A percentile compares a stretch with the other conserved stretches of the same genome.
Evolutionary conservation across 192 early-diverging fungal genomes (phyloP).

Genomic region (Geranomyces michiganensis): DNA sequence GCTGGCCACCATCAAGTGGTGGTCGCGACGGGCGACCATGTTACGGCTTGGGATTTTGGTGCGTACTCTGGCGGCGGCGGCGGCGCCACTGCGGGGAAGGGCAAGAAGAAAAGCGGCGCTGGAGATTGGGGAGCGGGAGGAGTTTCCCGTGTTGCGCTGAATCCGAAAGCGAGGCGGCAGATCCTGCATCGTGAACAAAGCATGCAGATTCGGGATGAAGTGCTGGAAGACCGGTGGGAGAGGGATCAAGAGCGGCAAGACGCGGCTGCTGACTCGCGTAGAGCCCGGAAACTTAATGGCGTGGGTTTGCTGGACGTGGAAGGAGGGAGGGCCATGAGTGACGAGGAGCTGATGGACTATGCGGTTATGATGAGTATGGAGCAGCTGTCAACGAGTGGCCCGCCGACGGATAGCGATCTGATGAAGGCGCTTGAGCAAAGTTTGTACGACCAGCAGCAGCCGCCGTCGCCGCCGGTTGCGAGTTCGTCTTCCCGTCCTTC

Average conservation of each 20-base stretch:
- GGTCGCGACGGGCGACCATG: constrained; percentile 47
- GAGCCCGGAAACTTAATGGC: constrained; percentile 24
- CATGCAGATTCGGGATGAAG: constrained; percentile 48
- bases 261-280: background rate
- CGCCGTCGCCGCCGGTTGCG: background rate
- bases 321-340: constrained; percentile 46
- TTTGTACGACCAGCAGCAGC: background rate
- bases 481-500: background rate
- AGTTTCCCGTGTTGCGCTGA: background rate
- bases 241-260: constrained; percentile 38
- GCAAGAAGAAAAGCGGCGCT: constrained; percentile 26
- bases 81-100: constrained; percentile 12
- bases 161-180: background rate
- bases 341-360: constrained; percentile 60
- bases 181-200: constrained; percentile 9
- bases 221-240: constrained; percentile 34
- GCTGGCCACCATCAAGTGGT: constrained; percentile 41
- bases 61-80: constrained; percentile 19
- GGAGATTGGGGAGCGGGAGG: constrained; percentile 14
- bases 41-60: constrained; percentile 64
- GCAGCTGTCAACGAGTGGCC: background rate
- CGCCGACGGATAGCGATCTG: constrained; percentile 15
- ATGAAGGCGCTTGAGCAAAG: constrained; percentile 27
- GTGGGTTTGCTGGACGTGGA: background rate
- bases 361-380: constrained; percentile 57